Conservation (phyloP, 1,284 basidiomycete genomes). For the Irpex lacteus region DNA sequence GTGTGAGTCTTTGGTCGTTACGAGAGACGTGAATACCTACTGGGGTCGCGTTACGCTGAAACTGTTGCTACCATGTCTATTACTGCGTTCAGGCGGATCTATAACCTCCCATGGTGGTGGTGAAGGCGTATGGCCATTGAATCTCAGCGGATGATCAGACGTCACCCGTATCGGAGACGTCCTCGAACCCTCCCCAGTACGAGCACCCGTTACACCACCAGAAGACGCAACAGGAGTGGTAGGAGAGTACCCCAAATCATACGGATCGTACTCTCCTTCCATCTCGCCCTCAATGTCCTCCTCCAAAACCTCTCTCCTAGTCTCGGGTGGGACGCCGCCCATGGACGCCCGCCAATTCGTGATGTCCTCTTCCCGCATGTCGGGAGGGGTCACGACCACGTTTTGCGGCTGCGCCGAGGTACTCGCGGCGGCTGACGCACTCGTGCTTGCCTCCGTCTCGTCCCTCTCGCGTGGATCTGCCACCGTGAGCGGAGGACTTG, state of each 20-base stretch:
- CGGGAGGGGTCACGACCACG: constrained; percentile 2
- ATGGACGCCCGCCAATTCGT: constrained; percentile 22
- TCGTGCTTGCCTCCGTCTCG: constrained; percentile 14
- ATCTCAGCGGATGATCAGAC: constrained; percentile 29
- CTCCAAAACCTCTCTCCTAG: constrained; percentile 3
- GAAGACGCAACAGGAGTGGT: constrained; percentile 14
- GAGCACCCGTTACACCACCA: not conserved
- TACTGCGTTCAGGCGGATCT: constrained; percentile 40
- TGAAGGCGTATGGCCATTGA: constrained; percentile 39
- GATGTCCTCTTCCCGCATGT: constrained; percentile 28
- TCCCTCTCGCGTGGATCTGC: constrained; percentile 10
- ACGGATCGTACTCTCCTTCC: constrained; percentile 13
- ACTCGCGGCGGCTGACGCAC: constrained; percentile 14
- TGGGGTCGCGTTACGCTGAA: not conserved
- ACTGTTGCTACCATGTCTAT: not conserved
- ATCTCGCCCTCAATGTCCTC: constrained; percentile 13
- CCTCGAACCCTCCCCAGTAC: constrained; percentile 1
- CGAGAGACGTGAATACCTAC: not conserved
- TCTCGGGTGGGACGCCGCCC: constrained; percentile 9
- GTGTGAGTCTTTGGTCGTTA: not conserved
- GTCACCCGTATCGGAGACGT: constrained; percentile 11
- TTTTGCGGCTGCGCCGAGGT: constrained; percentile 5
- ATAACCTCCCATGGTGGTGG: constrained; percentile 61
- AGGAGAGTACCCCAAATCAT: constrained; percentile 19
- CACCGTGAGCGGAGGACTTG: constrained; percentile 22